phyloP scores from a whole-genome alignment of 2,329 filamentous ascomycete genomes.

The Celoporthe dispersa region DNA sequence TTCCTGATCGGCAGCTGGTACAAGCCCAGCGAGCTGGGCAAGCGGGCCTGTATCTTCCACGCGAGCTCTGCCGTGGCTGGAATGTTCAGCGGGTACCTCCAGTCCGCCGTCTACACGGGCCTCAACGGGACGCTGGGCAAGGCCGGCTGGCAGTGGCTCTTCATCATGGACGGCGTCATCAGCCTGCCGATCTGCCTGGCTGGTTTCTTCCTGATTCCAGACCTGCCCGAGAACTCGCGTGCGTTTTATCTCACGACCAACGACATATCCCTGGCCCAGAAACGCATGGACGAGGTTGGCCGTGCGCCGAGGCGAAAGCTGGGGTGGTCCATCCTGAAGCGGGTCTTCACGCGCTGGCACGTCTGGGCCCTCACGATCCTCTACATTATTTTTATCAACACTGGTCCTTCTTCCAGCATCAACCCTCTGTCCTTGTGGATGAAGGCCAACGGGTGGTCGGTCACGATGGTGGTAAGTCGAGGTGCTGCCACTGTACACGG shows the following conservation, averaged over 20 bases:
- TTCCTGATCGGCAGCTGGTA: slow-evolving; percentile 51
- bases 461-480: slow-evolving; percentile 49
- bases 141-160: slow-evolving; percentile 51
- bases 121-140: slow-evolving; percentile 44
- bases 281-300: slow-evolving; percentile 38
- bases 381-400: slow-evolving; percentile 46
- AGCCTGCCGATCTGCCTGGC: slow-evolving; percentile 39
- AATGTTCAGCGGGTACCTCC: slow-evolving; percentile 49
- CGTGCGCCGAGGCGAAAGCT: slow-evolving; percentile 40
- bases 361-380: slow-evolving; percentile 43
- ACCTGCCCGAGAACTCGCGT: slow-evolving; percentile 37
- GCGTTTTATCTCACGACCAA: slow-evolving; percentile 36
- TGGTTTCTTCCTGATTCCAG: slow-evolving; percentile 42
- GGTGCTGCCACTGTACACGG: not conserved
- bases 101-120: slow-evolving; percentile 46
- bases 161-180: slow-evolving; percentile 49
- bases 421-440: slow-evolving; percentile 46
- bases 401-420: slow-evolving; percentile 40
- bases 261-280: slow-evolving; percentile 37
- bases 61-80: slow-evolving; percentile 42
- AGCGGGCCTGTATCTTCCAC: slow-evolving; percentile 48
- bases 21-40: slow-evolving; percentile 47
- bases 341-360: slow-evolving; percentile 39
- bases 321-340: slow-evolving; percentile 33
- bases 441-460: slow-evolving; percentile 47